Conservation (phyloP, 2,329 filamentous ascomycete species). For the Endocalyx cinctus region DNA sequence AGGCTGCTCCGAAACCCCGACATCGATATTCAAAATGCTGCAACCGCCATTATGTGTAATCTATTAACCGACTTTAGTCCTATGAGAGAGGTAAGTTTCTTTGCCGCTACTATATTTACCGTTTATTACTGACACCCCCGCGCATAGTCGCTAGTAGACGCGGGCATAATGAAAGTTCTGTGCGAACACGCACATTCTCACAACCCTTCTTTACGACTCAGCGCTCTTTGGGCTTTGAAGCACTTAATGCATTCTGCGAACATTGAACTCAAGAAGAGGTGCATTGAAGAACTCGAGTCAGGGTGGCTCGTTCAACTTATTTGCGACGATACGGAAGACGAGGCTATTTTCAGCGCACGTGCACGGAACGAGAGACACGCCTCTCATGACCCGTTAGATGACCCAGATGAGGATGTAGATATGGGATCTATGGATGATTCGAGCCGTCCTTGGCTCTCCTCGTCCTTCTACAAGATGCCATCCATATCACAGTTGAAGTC, state of each 20-base stretch:
- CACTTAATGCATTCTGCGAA: constrained; percentile 74
- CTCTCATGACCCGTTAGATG: constrained; percentile 26
- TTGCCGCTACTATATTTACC: constrained; percentile 13
- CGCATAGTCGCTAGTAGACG: constrained; percentile 62
- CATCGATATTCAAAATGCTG: constrained; percentile 77
- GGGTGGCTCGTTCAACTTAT: constrained; percentile 80
- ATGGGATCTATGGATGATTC: constrained; percentile 46
- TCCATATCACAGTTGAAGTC: constrained; percentile 8
- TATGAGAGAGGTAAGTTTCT: constrained; percentile 71
- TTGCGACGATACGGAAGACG: constrained; percentile 55
- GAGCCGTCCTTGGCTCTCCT: constrained; percentile 18
- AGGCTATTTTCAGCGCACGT: constrained; percentile 38
- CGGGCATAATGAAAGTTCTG: constrained; percentile 69
- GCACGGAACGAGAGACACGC: constrained; percentile 24
- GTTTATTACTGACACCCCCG: too few relatives aligned
- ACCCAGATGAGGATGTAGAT: constrained; percentile 55
- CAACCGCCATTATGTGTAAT: constrained; percentile 80
- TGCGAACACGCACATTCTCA: constrained; percentile 80
- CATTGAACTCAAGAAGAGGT: constrained; percentile 69
- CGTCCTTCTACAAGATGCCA: constrained; percentile 13
- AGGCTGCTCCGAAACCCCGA: constrained; percentile 69
- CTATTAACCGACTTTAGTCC: constrained; percentile 85
- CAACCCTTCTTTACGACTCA: constrained; percentile 73
- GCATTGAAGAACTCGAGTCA: constrained; percentile 71
- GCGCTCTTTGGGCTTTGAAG: constrained; percentile 91